Conservation (phyloP, 2,329 filamentous ascomycete genomes). For the Paecilomyces dactylethromorphus region DNA sequence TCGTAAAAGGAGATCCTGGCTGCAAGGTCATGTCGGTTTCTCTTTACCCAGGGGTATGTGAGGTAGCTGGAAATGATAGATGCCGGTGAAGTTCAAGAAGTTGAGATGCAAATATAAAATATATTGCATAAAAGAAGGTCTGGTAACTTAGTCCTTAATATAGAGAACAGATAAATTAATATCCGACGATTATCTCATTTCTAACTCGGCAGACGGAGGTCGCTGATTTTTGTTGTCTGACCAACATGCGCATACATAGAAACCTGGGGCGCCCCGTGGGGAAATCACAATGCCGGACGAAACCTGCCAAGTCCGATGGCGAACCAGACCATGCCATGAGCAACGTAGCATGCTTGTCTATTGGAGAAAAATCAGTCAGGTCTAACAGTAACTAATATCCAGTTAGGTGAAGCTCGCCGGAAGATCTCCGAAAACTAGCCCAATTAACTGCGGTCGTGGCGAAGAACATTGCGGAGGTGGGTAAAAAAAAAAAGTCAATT, state of each 20-base stretch:
- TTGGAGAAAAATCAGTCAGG: background rate
- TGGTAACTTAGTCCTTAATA: background rate
- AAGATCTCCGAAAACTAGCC: background rate
- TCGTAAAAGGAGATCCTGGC: background rate
- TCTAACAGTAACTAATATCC: background rate
- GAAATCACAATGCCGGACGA: constrained; percentile 12
- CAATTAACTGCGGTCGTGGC: background rate
- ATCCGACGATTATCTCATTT: background rate
- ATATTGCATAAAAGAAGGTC: background rate
- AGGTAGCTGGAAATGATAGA: background rate
- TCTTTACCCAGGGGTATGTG: background rate
- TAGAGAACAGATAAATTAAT: background rate
- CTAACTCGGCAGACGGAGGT: background rate
- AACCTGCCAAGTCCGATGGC: constrained; percentile 7
- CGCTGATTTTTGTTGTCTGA: no score
- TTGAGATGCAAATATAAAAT: background rate
- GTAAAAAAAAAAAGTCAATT: constrained; percentile 2
- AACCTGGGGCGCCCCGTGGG: constrained; percentile 17
- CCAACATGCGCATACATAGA: background rate
- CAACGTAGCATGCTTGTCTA: background rate
- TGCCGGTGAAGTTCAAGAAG: background rate
- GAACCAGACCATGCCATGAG: background rate
- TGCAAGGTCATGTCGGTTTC: background rate
- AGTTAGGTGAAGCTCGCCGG: background rate
- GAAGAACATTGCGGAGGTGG: background rate